A percentile compares a stretch with the other conserved stretches of the same genome.
Evolutionary conservation across 345 rosid genomes (phyloP).

Genomic region (Linum trigynum): DNA sequence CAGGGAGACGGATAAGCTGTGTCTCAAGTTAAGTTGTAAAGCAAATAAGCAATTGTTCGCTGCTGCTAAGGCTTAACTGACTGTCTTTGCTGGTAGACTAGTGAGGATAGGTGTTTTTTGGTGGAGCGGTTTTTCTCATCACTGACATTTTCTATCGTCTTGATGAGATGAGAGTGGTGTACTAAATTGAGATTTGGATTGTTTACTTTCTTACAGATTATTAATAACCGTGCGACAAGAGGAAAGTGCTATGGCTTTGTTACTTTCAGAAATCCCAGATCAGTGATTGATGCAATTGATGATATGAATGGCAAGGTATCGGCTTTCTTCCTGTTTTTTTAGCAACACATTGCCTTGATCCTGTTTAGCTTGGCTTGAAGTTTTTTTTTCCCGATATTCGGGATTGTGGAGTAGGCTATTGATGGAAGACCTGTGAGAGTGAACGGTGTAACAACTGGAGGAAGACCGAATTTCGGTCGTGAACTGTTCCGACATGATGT

Average conservation of each 20-base stretch:
- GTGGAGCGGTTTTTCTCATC: too few relatives aligned
- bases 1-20: too few relatives aligned
- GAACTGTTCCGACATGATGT: constrained; percentile 29
- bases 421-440: constrained; percentile 73
- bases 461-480: constrained; percentile 37
- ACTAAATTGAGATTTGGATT: background rate
- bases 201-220: constrained; percentile 38
- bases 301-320: constrained; percentile 88
- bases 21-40: too few relatives aligned
- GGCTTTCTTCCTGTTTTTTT: constrained; percentile 12
- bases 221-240: constrained; percentile 53
- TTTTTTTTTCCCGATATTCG: constrained; percentile 8
- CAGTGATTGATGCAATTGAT: constrained; percentile 68
- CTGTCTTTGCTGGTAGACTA: too few relatives aligned
- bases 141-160: too few relatives aligned
- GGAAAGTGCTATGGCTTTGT: constrained; percentile 87
- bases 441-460: constrained; percentile 67
- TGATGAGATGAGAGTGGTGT: background rate
- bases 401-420: constrained; percentile 40
- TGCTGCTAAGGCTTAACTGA: too few relatives aligned
- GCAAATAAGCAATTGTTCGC: too few relatives aligned
- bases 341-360: background rate
- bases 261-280: constrained; percentile 66
- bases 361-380: constrained; percentile 4
- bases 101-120: too few relatives aligned